Percentiles rank a stretch among this genome's conserved stretches.
These are phyloP conservation scores for Epichloe scottii DNA, from an alignment of 2,329 filamentous ascomycete genomes.

Conservation along the genomic window DNA sequence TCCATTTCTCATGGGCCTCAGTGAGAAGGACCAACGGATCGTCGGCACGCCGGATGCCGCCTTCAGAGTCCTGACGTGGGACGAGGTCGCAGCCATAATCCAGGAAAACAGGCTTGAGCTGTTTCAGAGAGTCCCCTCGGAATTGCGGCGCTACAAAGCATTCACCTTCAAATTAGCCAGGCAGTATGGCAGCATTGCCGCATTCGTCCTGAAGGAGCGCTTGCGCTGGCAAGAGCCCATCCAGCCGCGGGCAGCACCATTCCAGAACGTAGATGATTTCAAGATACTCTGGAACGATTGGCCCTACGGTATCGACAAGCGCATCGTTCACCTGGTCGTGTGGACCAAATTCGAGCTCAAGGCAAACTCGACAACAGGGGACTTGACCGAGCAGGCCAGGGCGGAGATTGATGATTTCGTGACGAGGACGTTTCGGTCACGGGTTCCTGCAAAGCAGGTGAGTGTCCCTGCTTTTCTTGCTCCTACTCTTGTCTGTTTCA, in stretches of 20 bases:
- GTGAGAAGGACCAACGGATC: slow-evolving; percentile 56
- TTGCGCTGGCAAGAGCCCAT: slow-evolving; percentile 52
- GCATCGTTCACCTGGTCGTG: slow-evolving; percentile 74
- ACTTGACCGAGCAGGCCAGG: slow-evolving; percentile 52
- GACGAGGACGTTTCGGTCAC: slow-evolving; percentile 46
- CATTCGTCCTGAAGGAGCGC: slow-evolving; percentile 59
- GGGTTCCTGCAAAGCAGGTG: slow-evolving; percentile 40
- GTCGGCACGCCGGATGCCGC: slow-evolving; percentile 57
- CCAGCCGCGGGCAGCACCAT: slow-evolving; percentile 21
- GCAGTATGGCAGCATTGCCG: slow-evolving; percentile 63
- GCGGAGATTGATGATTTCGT: slow-evolving; percentile 61
- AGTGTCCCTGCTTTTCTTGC: slow-evolving; percentile 14
- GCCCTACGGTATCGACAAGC: slow-evolving; percentile 74
- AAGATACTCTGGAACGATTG: slow-evolving; percentile 83
- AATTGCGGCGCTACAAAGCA: slow-evolving; percentile 65
- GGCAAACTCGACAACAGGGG: slow-evolving; percentile 51
- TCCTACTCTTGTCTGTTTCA: neutral
- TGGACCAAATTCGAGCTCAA: slow-evolving; percentile 83
- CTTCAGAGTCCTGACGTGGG: slow-evolving; percentile 56
- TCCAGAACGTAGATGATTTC: slow-evolving; percentile 41
- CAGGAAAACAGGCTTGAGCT: slow-evolving; percentile 54
- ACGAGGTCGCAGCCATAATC: slow-evolving; percentile 51
- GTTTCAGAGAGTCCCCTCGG: slow-evolving; percentile 66
- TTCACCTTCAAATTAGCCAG: slow-evolving; percentile 52
- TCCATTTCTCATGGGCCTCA: slow-evolving; percentile 49